Evolutionary conservation across 441 rosid species (phyloP).

Genomic region (Populus hybrid): DNA sequence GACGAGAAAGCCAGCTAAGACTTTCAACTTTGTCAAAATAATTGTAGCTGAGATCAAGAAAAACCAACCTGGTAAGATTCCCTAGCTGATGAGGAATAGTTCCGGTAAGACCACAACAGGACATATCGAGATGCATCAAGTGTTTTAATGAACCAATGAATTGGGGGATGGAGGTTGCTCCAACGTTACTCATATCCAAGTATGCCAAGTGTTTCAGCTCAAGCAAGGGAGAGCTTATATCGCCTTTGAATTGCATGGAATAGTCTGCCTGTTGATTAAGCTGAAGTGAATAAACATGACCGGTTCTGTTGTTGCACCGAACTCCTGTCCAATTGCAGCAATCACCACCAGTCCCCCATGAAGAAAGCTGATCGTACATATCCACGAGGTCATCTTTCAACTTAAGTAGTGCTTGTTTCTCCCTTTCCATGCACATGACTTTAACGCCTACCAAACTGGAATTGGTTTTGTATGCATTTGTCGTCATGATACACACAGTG

Average conservation of each 20-base stretch:
- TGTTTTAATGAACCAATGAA: background rate
- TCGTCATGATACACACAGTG: background rate
- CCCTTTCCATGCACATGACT: background rate
- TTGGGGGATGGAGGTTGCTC: background rate
- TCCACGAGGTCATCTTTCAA: background rate
- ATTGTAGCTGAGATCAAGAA: conserved; percentile 5
- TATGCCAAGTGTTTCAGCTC: background rate
- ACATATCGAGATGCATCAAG: background rate
- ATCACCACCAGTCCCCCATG: background rate
- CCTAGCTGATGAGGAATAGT: background rate
- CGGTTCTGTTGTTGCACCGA: background rate
- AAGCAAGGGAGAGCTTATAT: conserved; percentile 7
- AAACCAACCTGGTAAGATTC: conserved; percentile 6
- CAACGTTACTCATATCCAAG: conserved; percentile 7
- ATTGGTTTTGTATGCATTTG: background rate
- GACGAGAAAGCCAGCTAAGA: conserved; percentile 4
- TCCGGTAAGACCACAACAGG: background rate
- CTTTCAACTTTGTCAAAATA: background rate
- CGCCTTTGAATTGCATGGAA: background rate
- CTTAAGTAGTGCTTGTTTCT: background rate
- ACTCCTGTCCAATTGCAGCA: conserved; percentile 16
- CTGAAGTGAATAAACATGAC: conserved; percentile 1
- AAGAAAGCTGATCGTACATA: background rate
- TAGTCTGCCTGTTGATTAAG: background rate
- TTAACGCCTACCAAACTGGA: background rate